These are phyloP conservation scores for Podila epigama DNA, from an alignment of 192 early-diverging fungal species.

Conservation along the genomic window DNA sequence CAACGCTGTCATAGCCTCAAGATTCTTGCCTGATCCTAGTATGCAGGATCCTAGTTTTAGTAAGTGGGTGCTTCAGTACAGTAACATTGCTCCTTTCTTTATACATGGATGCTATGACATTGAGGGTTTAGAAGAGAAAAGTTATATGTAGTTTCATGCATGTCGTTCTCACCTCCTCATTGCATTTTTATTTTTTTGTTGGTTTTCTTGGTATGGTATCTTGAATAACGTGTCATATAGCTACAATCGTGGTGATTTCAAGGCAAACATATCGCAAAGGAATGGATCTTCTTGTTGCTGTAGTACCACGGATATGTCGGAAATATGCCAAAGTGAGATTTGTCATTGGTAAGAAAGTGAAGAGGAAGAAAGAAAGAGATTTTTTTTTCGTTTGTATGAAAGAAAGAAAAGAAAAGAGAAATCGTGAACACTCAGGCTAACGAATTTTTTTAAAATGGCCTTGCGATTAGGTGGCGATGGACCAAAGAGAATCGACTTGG, in stretches of 20 bases:
- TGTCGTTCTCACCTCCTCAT: too few species aligned
- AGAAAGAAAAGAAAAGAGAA: too few species aligned
- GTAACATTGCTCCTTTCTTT: neutral
- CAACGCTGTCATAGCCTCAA: conserved; percentile 94
- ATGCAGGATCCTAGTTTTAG: conserved; percentile 79
- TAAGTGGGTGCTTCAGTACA: conserved; percentile 35
- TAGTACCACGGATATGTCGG: conserved; percentile 92
- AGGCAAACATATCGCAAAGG: conserved; percentile 96
- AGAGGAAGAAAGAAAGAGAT: too few species aligned
- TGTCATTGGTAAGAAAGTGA: conserved; percentile 77
- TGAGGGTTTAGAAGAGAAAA: too few species aligned
- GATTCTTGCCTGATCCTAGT: conserved; percentile 85
- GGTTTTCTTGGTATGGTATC: too few species aligned
- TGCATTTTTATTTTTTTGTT: neutral
- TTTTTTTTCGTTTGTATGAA: neutral
- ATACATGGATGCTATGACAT: too few species aligned
- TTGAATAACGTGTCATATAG: conserved; percentile 45
- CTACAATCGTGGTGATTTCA: conserved; percentile 93
- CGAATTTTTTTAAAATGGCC: too few species aligned
- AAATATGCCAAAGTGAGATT: conserved; percentile 84
- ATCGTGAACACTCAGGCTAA: too few species aligned
- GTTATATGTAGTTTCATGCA: too few species aligned
- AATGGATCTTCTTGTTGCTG: conserved; percentile 88
- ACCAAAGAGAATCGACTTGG: conserved; percentile 93
- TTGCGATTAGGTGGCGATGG: conserved; percentile 78